Evolutionary conservation across 805 yeast genomes (phyloP).

Genomic region (Kazachstania viticola): DNA sequence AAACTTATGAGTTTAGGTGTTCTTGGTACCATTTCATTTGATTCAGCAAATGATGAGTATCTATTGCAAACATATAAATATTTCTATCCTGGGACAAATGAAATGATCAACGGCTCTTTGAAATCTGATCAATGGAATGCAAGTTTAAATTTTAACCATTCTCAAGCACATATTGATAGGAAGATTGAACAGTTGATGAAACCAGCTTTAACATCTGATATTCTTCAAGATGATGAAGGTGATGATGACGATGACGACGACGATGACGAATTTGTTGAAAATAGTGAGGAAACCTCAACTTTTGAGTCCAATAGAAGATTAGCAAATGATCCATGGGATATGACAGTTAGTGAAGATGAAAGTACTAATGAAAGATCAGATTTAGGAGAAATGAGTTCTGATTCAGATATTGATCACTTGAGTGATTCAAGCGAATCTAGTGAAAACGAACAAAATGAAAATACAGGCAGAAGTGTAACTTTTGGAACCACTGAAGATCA

Average conservation of each 20-base stretch:
- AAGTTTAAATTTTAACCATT: no score
- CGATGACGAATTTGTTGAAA: not conserved
- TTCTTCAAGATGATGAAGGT: not conserved
- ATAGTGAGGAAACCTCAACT: no score
- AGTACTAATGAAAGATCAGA: no score
- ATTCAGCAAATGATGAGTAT: conserved; percentile 21
- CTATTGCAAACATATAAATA: conserved; percentile 22
- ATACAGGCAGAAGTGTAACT: not conserved
- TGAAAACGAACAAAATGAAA: not conserved
- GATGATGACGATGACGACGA: conserved; percentile 1
- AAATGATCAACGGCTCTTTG: not conserved
- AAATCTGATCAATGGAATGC: not conserved
- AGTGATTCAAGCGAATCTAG: no score
- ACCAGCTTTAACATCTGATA: not conserved
- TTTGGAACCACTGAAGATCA: not conserved
- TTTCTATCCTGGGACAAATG: conserved; percentile 13
- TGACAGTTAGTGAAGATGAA: no score
- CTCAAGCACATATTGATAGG: not conserved
- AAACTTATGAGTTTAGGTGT: conserved; percentile 23
- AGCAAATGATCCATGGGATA: no score
- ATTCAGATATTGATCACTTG: no score
- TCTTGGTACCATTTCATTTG: conserved; percentile 24
- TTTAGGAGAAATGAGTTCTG: no score
- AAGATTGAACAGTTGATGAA: not conserved
- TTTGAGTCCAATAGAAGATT: no score